Conservation (phyloP, 2,329 filamentous ascomycete genomes). For the Trichoderma sp. region DNA sequence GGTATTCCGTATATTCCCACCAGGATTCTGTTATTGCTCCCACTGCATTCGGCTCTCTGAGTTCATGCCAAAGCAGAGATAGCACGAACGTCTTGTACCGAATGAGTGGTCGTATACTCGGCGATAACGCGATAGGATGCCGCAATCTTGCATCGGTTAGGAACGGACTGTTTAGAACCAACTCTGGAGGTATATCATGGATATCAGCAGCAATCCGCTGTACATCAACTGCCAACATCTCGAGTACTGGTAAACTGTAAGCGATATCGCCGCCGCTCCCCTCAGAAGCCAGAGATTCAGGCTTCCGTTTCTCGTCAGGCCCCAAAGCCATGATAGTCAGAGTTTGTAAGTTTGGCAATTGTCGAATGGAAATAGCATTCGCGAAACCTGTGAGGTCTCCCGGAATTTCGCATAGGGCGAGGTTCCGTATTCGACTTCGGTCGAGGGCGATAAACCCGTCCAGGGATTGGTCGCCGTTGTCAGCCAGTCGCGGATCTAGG, state of each 20-base stretch:
- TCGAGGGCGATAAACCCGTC: constrained; percentile 3
- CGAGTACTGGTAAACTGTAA: neutral
- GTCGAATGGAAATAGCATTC: neutral
- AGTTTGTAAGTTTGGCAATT: neutral
- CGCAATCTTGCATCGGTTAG: neutral
- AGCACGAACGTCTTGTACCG: neutral
- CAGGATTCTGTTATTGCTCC: neutral
- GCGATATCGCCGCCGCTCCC: neutral
- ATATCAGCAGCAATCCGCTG: neutral
- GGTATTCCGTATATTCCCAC: constrained; percentile 2
- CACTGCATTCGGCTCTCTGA: neutral
- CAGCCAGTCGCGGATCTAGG: neutral
- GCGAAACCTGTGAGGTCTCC: neutral
- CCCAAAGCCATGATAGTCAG: constrained; percentile 4
- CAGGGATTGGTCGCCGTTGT: neutral
- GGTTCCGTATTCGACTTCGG: neutral
- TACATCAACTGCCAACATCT: constrained; percentile 3
- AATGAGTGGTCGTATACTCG: neutral
- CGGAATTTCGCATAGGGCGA: constrained; percentile 5
- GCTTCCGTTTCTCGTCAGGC: neutral
- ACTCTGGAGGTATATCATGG: neutral
- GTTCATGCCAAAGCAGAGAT: constrained; percentile 4
- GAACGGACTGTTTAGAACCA: neutral
- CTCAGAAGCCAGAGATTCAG: neutral
- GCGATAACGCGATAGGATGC: neutral